These are phyloP conservation scores for Scedosporium apiospermum DNA, from an alignment of 2,329 filamentous ascomycete genomes.

Conservation along the genomic window DNA sequence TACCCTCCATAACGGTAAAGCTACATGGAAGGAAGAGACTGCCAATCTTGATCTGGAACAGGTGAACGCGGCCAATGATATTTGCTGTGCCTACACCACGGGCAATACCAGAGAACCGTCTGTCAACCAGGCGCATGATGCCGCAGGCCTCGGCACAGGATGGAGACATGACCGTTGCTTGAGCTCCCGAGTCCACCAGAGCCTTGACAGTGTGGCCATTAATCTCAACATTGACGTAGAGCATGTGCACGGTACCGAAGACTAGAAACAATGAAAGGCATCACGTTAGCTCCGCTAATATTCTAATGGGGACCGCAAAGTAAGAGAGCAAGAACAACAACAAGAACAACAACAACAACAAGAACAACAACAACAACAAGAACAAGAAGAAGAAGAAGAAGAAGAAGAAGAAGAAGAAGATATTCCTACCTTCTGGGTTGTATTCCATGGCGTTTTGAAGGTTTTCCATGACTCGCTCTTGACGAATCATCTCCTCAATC, in stretches of 20 bases:
- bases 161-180: slow-evolving; percentile 98
- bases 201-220: slow-evolving; percentile 90
- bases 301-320: background rate
- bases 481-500: slow-evolving; percentile 95
- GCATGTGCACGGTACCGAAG: slow-evolving; percentile 89
- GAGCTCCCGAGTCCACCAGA: slow-evolving; percentile 92
- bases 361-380: no score
- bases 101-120: slow-evolving; percentile 82
- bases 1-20: slow-evolving; percentile 99
- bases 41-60: slow-evolving; percentile 89
- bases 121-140: slow-evolving; percentile 93
- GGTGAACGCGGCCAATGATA: slow-evolving; percentile 91
- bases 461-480: slow-evolving; percentile 91
- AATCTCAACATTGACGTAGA: slow-evolving; percentile 93
- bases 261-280: slow-evolving; percentile 39
- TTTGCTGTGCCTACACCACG: slow-evolving; percentile 89
- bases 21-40: slow-evolving; percentile 80
- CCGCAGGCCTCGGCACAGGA: slow-evolving; percentile 82
- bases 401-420: background rate
- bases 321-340: no score
- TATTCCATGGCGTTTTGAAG: slow-evolving; percentile 94
- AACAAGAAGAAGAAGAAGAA: no score
- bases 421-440: slow-evolving; percentile 76
- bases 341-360: no score
- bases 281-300: slow-evolving; percentile 4